A percentile compares a stretch with the other conserved stretches of the same genome.
Conservation (phyloP, 306 rosid species). For the Astragalus membranaceus region DNA sequence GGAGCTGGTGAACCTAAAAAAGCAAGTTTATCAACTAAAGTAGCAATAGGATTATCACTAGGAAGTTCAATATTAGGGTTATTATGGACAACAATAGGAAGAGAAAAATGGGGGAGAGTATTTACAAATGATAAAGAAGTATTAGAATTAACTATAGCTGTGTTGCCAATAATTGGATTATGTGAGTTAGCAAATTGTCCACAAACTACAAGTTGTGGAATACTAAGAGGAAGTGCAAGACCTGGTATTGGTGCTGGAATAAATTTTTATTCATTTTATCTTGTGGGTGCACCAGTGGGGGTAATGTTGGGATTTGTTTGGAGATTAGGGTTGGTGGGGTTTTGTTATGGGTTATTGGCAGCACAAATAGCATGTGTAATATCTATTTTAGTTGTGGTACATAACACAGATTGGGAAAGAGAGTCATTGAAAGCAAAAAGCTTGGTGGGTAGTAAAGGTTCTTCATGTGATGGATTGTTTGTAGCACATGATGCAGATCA, state of each 20-base stretch:
- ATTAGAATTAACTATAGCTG: slow-evolving; percentile 35
- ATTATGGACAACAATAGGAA: slow-evolving; percentile 46
- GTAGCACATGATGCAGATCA: neutral
- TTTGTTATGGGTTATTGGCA: slow-evolving; percentile 60
- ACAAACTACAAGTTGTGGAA: slow-evolving; percentile 63
- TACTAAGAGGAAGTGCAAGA: slow-evolving; percentile 67
- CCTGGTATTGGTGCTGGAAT: slow-evolving; percentile 59
- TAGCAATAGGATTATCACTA: slow-evolving; percentile 43
- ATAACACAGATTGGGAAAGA: slow-evolving; percentile 57
- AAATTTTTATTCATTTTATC: slow-evolving; percentile 52
- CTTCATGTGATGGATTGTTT: neutral
- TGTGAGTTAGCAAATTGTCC: slow-evolving; percentile 68
- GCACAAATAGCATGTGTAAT: slow-evolving; percentile 59
- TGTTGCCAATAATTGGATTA: slow-evolving; percentile 55
- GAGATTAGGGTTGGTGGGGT: slow-evolving; percentile 52
- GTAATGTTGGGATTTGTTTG: slow-evolving; percentile 44
- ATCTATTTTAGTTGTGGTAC: slow-evolving; percentile 44
- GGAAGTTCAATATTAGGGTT: slow-evolving; percentile 42
- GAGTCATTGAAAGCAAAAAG: slow-evolving; percentile 50
- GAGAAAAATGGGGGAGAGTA: slow-evolving; percentile 52
- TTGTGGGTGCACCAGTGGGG: slow-evolving; percentile 67
- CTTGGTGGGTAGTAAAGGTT: slow-evolving; percentile 35
- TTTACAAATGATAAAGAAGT: slow-evolving; percentile 53
- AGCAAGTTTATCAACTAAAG: slow-evolving; percentile 45
- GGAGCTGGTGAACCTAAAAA: slow-evolving; percentile 43